Percentiles rank a stretch among this genome's conserved stretches.
phyloP scores from a whole-genome alignment of 1,284 basidiomycete species.

The Cutaneotrichosporon dermatis region DNA sequence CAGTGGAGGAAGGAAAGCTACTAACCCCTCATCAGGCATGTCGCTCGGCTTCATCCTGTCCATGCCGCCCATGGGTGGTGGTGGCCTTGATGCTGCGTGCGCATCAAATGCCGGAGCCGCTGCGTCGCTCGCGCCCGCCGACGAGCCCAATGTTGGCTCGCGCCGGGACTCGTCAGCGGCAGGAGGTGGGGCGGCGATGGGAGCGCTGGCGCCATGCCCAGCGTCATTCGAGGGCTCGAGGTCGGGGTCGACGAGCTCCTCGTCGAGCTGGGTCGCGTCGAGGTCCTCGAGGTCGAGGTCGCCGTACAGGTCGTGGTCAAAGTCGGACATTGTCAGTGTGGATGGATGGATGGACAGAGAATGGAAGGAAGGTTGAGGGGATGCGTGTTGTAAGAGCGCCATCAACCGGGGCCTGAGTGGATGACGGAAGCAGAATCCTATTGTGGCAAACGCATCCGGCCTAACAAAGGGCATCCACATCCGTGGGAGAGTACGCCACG shows the following conservation, averaged over 20 bases:
- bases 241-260: constrained; percentile 36
- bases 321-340: constrained; percentile 44
- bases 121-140: not conserved
- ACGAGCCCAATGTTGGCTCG: not conserved
- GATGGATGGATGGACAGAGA: not conserved
- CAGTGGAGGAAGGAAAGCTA: constrained; percentile 21
- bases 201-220: not conserved
- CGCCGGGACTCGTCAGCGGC: not conserved
- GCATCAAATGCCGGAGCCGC: constrained; percentile 1
- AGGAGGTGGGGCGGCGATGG: not conserved
- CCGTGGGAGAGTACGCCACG: not conserved
- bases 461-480: not conserved
- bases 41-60: constrained; percentile 71
- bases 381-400: not conserved
- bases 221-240: not conserved
- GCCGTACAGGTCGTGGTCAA: constrained; percentile 40
- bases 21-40: constrained; percentile 99
- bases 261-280: constrained; percentile 38
- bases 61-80: constrained; percentile 7
- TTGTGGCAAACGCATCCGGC: not conserved
- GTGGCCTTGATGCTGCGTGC: not conserved
- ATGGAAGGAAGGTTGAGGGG: not conserved
- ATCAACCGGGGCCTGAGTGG: not conserved
- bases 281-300: constrained; percentile 41
- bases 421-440: not conserved